phyloP scores from a whole-genome alignment of 805 yeast genomes.

The Zygosaccharomyces kombuchaensis region DNA sequence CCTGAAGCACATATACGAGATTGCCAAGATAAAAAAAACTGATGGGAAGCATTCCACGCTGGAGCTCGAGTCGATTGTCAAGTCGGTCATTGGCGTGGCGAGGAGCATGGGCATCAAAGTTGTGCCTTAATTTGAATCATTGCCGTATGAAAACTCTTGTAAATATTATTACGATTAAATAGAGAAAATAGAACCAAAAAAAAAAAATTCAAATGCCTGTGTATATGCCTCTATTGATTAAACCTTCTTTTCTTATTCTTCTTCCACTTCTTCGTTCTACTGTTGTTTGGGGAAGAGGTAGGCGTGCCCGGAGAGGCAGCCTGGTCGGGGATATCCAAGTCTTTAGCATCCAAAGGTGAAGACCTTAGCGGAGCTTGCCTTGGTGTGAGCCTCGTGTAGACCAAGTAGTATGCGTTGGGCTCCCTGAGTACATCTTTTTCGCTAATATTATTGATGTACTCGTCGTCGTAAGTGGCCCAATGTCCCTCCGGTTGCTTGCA shows the following conservation, averaged over 20 bases:
- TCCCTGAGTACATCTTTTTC: conserved; percentile 74
- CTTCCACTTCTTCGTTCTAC: conserved; percentile 23
- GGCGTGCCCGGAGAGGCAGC: conserved; percentile 12
- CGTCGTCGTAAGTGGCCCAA: conserved; percentile 96
- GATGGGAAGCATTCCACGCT: conserved; percentile 73
- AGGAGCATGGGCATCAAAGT: conserved; percentile 82
- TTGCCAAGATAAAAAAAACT: conserved; percentile 87
- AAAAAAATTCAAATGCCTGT: neutral
- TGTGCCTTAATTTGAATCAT: conserved; percentile 43
- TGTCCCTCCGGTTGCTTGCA: conserved; percentile 88
- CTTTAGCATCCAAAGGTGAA: conserved; percentile 9
- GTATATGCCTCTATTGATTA: conserved; percentile 16
- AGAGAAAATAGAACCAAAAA: neutral
- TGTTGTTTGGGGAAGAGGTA: conserved; percentile 14
- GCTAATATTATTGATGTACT: conserved; percentile 66
- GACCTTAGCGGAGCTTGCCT: conserved; percentile 34
- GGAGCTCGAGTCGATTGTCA: conserved; percentile 71
- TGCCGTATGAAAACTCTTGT: neutral
- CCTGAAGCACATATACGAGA: conserved; percentile 87
- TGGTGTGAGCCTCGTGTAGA: conserved; percentile 74
- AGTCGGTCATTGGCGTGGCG: conserved; percentile 85
- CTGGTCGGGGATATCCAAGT: conserved; percentile 18
- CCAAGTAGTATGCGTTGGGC: conserved; percentile 83
- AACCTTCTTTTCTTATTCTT: conserved; percentile 31
- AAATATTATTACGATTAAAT: conserved; percentile 4